Conservation (phyloP, 192 early-diverging fungal species). For the Dissophora ornata region DNA sequence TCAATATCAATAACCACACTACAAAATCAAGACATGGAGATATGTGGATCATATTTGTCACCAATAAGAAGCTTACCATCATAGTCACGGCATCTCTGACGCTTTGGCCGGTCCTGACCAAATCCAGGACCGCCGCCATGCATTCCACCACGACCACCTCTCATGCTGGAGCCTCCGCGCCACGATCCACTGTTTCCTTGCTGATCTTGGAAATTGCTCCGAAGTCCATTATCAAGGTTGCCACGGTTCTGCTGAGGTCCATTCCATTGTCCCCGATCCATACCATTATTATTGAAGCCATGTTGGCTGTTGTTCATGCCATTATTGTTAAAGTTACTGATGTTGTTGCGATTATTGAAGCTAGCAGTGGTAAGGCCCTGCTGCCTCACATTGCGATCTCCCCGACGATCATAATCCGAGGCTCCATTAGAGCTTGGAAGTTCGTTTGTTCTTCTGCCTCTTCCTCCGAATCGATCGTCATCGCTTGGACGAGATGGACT, state of each 20-base stretch:
- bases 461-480: constrained; percentile 14
- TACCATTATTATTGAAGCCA: constrained; percentile 11
- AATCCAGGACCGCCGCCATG: constrained; percentile 38
- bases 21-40: not conserved
- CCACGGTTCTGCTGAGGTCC: constrained; percentile 9
- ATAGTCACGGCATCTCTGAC: constrained; percentile 78
- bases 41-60: not conserved
- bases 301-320: constrained; percentile 2
- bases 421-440: constrained; percentile 4
- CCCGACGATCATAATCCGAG: constrained; percentile 41
- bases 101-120: constrained; percentile 45
- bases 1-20: not conserved
- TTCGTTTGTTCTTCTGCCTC: constrained; percentile 10
- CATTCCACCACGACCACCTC: constrained; percentile 59
- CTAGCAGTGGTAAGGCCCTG: constrained; percentile 34
- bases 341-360: constrained; percentile 27
- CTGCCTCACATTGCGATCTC: constrained; percentile 13
- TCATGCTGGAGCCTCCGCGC: constrained; percentile 50
- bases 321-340: constrained; percentile 10
- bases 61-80: constrained; percentile 64
- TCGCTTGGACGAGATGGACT: constrained; percentile 50
- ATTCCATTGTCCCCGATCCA: constrained; percentile 35
- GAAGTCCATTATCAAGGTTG: constrained; percentile 7
- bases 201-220: constrained; percentile 36
- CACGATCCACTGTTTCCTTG: constrained; percentile 30